A percentile compares a stretch with the other conserved stretches of the same genome.
Evolutionary conservation across 1,139 yeast genomes (phyloP).

Genomic region (Maudiozyma humilis): DNA sequence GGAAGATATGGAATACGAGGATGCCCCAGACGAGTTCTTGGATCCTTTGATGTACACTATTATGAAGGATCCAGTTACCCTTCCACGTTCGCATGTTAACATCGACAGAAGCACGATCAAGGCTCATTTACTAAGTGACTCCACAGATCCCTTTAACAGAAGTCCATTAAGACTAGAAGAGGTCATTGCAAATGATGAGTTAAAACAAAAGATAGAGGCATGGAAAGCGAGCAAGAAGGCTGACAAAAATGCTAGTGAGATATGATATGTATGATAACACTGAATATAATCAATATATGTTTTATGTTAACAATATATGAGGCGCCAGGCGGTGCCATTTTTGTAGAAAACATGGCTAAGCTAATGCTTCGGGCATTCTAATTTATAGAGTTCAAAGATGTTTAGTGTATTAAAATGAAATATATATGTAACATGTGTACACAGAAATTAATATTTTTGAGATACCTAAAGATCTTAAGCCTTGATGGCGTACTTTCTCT

Average conservation of each 20-base stretch:
- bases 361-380: neutral
- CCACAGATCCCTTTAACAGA: conserved; percentile 96
- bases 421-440: neutral
- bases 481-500: conserved; percentile 97
- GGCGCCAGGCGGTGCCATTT: too few relatives aligned
- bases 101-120: conserved; percentile 89
- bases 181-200: conserved; percentile 65
- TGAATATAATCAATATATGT: neutral
- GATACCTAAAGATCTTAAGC: conserved; percentile 48
- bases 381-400: neutral
- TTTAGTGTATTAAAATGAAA: neutral
- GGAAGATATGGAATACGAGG: conserved; percentile 84
- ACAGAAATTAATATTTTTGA: neutral
- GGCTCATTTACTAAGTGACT: conserved; percentile 86
- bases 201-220: conserved; percentile 51
- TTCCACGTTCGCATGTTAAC: conserved; percentile 76
- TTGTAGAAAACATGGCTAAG: too few relatives aligned
- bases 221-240: conserved; percentile 41
- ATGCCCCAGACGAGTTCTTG: conserved; percentile 89
- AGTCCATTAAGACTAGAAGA: conserved; percentile 84
- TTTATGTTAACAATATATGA: neutral
- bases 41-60: conserved; percentile 94
- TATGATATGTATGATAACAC: neutral
- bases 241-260: conserved; percentile 8
- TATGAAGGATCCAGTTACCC: conserved; percentile 90